Base-by-base conservation (phyloP, 1,139 yeast genomes). In the Eremothecium coryli region DNA sequence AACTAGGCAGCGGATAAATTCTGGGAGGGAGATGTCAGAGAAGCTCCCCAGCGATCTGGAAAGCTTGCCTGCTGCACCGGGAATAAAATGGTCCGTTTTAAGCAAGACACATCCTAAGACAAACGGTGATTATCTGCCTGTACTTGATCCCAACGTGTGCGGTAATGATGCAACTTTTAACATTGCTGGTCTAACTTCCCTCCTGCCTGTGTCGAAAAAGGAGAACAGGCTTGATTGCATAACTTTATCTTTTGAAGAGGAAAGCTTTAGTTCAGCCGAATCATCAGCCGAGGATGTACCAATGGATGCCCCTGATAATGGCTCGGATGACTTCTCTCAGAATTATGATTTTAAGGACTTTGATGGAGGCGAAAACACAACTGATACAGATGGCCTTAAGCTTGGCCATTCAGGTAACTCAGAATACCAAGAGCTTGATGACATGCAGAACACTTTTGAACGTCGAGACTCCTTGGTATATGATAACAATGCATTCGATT, bases 391-490 rank as follows among this genome's bases (percentile, higher is more conserved):
- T n/a, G 39, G 31, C 5, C 36, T 45, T 18, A 35, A 36, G n/a
- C 28, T 49, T 15, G 45, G 43, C 21, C 23, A 37, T 4, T 31
- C 42, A 22, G 32, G 36, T 10, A 42, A 47, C 32, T 36, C 47
- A 4, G 44, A 47, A 18, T 47, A 51, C 24, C 48, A 44, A 18
- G 59, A 53, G 35, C 34, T 47, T 30, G 55, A 49, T 32, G 58
- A 53, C 33, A 50, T 54, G 56, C 52, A 53, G 21, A 47, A 48
- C 31, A 50, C 58, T 4, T 54, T 54, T 32, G 58, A 52, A 40
- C 45, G 59, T 35, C 47, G 58, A 33, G 54, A 48, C 18, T 54
- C 58, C 2, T 30, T 54, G 25, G 56, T 52, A 16, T 44, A 40
- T 15, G 40, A 42, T 24, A 25, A 22, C 18, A 30, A 41, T n/a